Percentiles rank a stretch among this genome's conserved stretches.
These are phyloP conservation scores for Collybia mongolica DNA, from an alignment of 768 basidiomycete species.

Conservation along the genomic window DNA sequence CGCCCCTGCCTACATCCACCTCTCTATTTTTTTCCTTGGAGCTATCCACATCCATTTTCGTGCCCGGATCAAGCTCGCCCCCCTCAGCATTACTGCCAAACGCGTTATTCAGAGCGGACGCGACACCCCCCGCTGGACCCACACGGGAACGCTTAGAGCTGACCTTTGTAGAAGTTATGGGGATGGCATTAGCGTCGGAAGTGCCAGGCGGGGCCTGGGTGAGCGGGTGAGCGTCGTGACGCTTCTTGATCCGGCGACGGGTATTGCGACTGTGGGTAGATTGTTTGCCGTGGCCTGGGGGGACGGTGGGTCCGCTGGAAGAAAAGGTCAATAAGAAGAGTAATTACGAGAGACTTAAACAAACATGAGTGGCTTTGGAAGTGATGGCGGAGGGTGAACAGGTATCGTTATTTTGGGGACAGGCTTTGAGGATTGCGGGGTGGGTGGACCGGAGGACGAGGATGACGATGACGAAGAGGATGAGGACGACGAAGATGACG, in stretches of 20 bases:
- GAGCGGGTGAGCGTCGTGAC: slow-evolving; percentile 16
- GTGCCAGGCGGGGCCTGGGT: slow-evolving; percentile 20
- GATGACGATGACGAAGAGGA: slow-evolving; percentile 23
- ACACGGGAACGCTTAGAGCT: not conserved
- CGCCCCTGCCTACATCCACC: not conserved
- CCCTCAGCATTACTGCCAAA: slow-evolving; percentile 4
- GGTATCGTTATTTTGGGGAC: not conserved
- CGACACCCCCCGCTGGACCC: slow-evolving; percentile 9
- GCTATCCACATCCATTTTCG: slow-evolving; percentile 2
- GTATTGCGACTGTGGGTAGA: slow-evolving; percentile 12
- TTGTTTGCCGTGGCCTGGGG: slow-evolving; percentile 15
- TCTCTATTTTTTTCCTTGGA: no score
- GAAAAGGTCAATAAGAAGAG: not conserved
- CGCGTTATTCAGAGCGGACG: slow-evolving; percentile 7
- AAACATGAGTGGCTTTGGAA: not conserved
- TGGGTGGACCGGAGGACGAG: slow-evolving; percentile 12
- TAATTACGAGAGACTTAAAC: not conserved
- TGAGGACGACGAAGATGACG: slow-evolving; percentile 17
- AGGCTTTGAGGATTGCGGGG: slow-evolving; percentile 9
- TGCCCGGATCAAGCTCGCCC: slow-evolving; percentile 1
- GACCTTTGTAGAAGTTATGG: slow-evolving; percentile 29
- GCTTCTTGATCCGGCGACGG: slow-evolving; percentile 14
- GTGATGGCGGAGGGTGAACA: no score
- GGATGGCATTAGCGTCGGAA: slow-evolving; percentile 44
- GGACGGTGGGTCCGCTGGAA: slow-evolving; percentile 5